Evolutionary conservation across 352 stramenopile species (phyloP).

Genomic region (Blastocystis sp.): DNA sequence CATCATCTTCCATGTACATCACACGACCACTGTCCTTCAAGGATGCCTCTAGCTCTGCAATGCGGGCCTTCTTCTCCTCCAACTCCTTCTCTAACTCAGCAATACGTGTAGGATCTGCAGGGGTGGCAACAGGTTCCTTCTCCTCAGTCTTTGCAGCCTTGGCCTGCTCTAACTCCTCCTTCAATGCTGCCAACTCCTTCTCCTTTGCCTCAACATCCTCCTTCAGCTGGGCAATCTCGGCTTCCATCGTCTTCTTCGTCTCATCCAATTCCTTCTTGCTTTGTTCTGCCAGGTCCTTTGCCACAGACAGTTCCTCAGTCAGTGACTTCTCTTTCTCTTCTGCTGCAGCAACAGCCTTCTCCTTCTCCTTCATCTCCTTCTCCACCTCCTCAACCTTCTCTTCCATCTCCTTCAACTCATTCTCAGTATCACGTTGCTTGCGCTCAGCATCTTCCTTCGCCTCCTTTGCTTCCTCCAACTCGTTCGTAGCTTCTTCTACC

Average conservation of each 20-base stretch:
- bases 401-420: not conserved
- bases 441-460: constrained; percentile 3
- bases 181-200: not conserved
- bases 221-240: not conserved
- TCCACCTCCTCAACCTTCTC: not conserved
- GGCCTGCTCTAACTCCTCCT: not conserved
- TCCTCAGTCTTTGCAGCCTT: not conserved
- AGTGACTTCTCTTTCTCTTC: not conserved
- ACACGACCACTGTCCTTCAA: not conserved
- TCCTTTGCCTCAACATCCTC: not conserved
- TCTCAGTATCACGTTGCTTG: not conserved
- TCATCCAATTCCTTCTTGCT: not conserved
- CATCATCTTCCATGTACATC: not conserved
- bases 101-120: not conserved
- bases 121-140: not conserved
- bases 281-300: not conserved
- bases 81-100: constrained; percentile 19
- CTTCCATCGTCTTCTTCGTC: not conserved
- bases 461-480: not conserved
- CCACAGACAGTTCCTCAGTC: not conserved
- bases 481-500: not conserved
- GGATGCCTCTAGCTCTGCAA: constrained; percentile 18
- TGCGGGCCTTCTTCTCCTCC: constrained; percentile 19
- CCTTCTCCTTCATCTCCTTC: constrained; percentile 8
- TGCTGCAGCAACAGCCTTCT: not conserved